Evolutionary conservation across 164 flowering plant species (phyloP).

Genomic region (Macadamia tetraphylla): DNA sequence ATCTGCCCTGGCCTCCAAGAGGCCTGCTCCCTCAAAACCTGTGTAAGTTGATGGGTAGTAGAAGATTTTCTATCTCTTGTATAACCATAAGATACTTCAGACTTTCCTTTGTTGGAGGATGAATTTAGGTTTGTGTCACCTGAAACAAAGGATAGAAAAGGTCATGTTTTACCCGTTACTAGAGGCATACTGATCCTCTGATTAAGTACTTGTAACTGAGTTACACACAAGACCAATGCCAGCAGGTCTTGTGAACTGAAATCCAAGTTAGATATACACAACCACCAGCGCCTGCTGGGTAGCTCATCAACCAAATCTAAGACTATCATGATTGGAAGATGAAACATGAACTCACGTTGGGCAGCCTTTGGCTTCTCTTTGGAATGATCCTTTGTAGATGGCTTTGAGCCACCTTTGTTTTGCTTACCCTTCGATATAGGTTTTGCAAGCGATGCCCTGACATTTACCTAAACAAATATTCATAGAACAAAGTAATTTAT

Average conservation of each 20-base stretch:
- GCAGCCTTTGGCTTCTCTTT: conserved; percentile 20
- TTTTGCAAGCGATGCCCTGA: conserved; percentile 38
- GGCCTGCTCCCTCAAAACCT: conserved; percentile 35
- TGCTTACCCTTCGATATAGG: conserved; percentile 27
- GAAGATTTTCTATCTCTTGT: conserved; percentile 17
- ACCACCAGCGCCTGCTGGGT: no score
- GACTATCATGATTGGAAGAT: background rate
- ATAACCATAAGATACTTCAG: conserved; percentile 3
- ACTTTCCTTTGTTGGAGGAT: conserved; percentile 10
- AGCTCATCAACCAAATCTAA: no score
- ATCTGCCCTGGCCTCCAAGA: conserved; percentile 16
- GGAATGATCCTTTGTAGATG: conserved; percentile 13
- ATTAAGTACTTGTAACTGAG: no score
- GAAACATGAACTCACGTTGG: conserved; percentile 20
- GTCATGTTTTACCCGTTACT: no score
- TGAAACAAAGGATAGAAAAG: conserved; percentile 1
- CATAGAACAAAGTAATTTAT: background rate
- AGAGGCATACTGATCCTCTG: no score
- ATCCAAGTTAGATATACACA: no score
- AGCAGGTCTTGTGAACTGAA: no score
- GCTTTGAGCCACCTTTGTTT: conserved; percentile 14
- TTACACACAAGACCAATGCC: no score
- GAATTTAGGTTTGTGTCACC: conserved; percentile 2
- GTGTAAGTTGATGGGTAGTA: conserved; percentile 23
- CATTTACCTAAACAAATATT: conserved; percentile 20